A percentile compares a stretch with the other conserved stretches of the same genome.
Conservation (phyloP, 768 basidiomycete species). For the Dentipellis fragilis region DNA sequence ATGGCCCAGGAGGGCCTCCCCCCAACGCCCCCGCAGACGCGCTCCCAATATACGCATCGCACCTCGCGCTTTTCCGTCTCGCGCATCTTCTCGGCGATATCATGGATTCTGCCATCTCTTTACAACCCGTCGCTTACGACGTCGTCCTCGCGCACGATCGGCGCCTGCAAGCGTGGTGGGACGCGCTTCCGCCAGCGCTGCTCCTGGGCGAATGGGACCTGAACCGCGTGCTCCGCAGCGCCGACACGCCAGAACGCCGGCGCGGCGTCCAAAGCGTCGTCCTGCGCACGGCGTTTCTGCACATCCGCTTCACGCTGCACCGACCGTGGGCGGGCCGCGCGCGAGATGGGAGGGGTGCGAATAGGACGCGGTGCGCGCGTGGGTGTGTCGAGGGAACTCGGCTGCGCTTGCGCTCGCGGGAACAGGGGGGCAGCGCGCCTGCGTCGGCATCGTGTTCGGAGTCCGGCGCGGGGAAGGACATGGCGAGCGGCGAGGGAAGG, state of each 20-base stretch:
- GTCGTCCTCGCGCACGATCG: slow-evolving; percentile 58
- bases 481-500: slow-evolving; percentile 40
- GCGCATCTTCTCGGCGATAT: slow-evolving; percentile 69
- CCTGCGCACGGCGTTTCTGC: slow-evolving; percentile 59
- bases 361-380: slow-evolving; percentile 6
- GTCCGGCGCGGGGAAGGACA: slow-evolving; percentile 26
- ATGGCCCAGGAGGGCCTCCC: slow-evolving; percentile 45
- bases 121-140: slow-evolving; percentile 58
- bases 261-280: slow-evolving; percentile 68
- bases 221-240: slow-evolving; percentile 55
- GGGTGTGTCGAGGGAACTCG: slow-evolving; percentile 4
- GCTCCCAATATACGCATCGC: slow-evolving; percentile 16
- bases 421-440: neutral
- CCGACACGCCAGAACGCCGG: slow-evolving; percentile 39
- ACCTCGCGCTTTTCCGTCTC: slow-evolving; percentile 59
- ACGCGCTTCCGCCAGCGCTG: slow-evolving; percentile 55
- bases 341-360: slow-evolving; percentile 2
- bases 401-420: slow-evolving; percentile 2
- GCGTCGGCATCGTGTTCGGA: slow-evolving; percentile 1
- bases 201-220: slow-evolving; percentile 64
- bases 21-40: slow-evolving; percentile 50
- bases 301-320: slow-evolving; percentile 72
- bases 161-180: slow-evolving; percentile 60
- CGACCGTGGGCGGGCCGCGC: slow-evolving; percentile 40
- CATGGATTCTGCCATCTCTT: slow-evolving; percentile 69